phyloP scores from a whole-genome alignment of 2,329 filamentous ascomycete species.

The Monosporascus sp. region DNA sequence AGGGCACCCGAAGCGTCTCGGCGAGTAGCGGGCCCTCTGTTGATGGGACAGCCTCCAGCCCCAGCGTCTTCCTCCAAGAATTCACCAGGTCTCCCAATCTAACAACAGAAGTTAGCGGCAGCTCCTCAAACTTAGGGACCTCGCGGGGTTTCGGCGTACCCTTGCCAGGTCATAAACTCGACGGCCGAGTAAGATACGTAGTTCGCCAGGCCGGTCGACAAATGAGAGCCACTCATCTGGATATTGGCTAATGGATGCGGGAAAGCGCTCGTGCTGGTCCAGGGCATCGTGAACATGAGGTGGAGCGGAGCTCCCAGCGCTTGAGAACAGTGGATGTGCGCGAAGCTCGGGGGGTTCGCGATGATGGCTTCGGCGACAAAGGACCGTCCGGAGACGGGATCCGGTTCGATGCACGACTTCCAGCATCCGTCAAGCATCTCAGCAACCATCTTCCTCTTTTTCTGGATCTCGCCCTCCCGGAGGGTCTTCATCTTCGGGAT shows the following conservation, averaged over 20 bases:
- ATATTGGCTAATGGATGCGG: conserved; percentile 79
- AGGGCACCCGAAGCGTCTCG: conserved; percentile 65
- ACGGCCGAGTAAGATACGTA: conserved; percentile 75
- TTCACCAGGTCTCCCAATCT: conserved; percentile 72
- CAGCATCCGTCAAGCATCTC: conserved; percentile 81
- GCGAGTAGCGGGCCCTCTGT: conserved; percentile 76
- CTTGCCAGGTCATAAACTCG: conserved; percentile 86
- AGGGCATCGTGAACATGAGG: conserved; percentile 94
- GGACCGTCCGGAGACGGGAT: conserved; percentile 40
- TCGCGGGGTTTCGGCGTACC: conserved; percentile 50
- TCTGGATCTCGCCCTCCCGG: conserved; percentile 30
- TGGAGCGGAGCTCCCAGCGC: conserved; percentile 70
- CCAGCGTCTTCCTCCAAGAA: conserved; percentile 62
- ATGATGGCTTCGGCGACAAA: conserved; percentile 83
- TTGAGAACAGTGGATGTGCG: conserved; percentile 69
- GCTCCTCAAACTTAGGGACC: conserved; percentile 61
- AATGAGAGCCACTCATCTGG: conserved; percentile 69
- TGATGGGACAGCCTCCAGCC: conserved; percentile 51
- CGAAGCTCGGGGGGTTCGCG: conserved; percentile 73
- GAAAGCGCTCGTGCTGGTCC: conserved; percentile 74
- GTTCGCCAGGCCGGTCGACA: conserved; percentile 62
- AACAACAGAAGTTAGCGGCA: conserved; percentile 73
- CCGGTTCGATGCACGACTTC: conserved; percentile 74
- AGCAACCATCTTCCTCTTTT: conserved; percentile 51
- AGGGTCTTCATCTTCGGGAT: conserved; percentile 31